Evolutionary conservation across 1,284 basidiomycete genomes (phyloP), one percentile per base, ranked within the genome.

Genomic region (Leccinum griseonigrum): DNA sequence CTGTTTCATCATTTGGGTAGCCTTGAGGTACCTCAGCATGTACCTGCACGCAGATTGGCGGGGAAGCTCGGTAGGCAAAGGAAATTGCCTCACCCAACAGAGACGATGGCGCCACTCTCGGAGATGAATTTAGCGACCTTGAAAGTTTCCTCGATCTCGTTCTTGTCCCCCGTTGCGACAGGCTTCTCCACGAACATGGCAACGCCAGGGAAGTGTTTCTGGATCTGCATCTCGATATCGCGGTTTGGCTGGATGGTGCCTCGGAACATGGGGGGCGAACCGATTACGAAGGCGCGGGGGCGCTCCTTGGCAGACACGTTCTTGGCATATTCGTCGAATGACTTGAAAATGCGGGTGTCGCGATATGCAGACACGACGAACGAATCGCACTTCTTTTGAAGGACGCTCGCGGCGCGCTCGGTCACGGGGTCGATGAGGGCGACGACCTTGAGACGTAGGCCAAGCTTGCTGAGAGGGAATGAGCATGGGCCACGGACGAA

Each of bases 131-230:
- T 85, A 9, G 91, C 83, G 63, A 93, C 83, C 57, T 82, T 75
- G 75, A 85, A 89, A n/a, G 80, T 80, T 60, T 91, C 83, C 54
- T 80, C 78, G 63, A 95, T 85, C 74, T 90, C 87, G 64, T 82
- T 78, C 57, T 80, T 82, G 10, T 91, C 86, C 34, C 94, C 95
- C 34, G 95, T 95, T 29, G 94, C 88, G 66, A 97, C 84, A 32
- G 95, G 95, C 81, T 98, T 98, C 78, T 98, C 96, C 67, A 98
- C 84, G 75, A 97, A 97, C 78, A 97, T 84, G n/a, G 92, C 90
- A 34, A 93, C 88, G 29, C 88, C 87, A 60, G 95, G 95, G 83
- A 98, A 97, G 70, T 88, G 77, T 74, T 94, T 90, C 74, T 98
- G 79, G 69, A 98, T 88, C 77, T 95, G 90, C 66, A 92, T 78